Percentiles rank a stretch among this genome's conserved stretches.
phyloP scores from a whole-genome alignment of 306 rosid species.

The Casuarina glauca region DNA sequence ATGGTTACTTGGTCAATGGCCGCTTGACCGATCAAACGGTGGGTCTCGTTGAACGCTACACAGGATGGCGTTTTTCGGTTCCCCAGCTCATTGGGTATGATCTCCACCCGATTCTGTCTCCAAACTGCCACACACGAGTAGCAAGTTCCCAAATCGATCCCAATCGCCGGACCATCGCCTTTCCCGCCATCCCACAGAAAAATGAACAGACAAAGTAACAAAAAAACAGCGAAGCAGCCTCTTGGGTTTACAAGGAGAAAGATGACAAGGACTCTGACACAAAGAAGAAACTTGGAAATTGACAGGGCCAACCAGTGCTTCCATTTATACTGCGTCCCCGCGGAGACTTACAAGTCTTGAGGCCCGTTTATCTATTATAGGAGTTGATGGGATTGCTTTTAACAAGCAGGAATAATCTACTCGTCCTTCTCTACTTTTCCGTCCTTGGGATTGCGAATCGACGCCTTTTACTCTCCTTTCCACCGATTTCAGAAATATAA shows the following conservation, averaged over 20 bases:
- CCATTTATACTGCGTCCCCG: too few relatives aligned
- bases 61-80: constrained; percentile 55
- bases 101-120: constrained; percentile 56
- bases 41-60: constrained; percentile 53
- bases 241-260: background rate
- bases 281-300: constrained; percentile 14
- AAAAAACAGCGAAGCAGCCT: background rate
- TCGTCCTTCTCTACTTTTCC: too few relatives aligned
- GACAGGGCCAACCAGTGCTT: background rate
- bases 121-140: constrained; percentile 54
- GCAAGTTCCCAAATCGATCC: constrained; percentile 56
- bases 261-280: background rate
- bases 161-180: constrained; percentile 49
- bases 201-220: background rate
- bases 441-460: too few relatives aligned
- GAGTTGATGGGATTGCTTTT: too few relatives aligned
- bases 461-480: too few relatives aligned
- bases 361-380: too few relatives aligned
- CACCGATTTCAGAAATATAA: too few relatives aligned
- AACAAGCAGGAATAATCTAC: too few relatives aligned
- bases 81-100: constrained; percentile 54
- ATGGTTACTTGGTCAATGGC: constrained; percentile 47
- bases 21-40: constrained; percentile 43
- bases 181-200: constrained; percentile 28
- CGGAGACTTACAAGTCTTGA: too few relatives aligned